Evolutionary conservation across 176 grass and related monocot species (phyloP).

Genomic region (Paspalum vaginatum): DNA sequence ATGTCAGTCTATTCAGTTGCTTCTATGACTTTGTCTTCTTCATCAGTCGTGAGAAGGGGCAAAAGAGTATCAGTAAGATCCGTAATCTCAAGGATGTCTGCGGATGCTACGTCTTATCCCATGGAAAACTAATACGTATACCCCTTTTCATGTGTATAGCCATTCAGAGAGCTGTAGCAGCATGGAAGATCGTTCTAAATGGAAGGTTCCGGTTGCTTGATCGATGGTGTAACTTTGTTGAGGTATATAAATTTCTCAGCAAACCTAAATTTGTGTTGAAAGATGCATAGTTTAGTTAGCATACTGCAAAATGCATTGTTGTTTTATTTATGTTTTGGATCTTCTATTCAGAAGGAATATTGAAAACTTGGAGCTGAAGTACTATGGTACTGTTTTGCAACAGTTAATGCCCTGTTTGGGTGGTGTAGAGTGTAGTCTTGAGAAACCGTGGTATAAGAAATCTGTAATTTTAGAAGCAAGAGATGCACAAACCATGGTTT

Average conservation of each 20-base stretch:
- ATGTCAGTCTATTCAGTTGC: conserved; percentile 59
- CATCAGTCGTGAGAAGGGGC: conserved; percentile 82
- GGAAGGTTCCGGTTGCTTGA: conserved; percentile 86
- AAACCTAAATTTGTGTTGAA: conserved; percentile 11
- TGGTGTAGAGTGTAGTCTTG: too few relatives aligned
- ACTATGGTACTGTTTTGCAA: too few relatives aligned
- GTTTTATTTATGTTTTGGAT: conserved; percentile 12
- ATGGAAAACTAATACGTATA: conserved; percentile 43
- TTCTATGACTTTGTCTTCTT: conserved; percentile 98
- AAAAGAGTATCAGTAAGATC: conserved; percentile 94
- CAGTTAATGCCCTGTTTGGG: too few relatives aligned
- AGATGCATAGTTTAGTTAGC: neutral
- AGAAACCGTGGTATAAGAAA: too few relatives aligned
- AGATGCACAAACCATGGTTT: too few relatives aligned
- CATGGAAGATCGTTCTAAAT: conserved; percentile 80
- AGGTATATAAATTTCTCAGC: conserved; percentile 48
- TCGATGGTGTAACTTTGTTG: conserved; percentile 85
- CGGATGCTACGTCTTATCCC: conserved; percentile 24
- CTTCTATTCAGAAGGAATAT: too few relatives aligned
- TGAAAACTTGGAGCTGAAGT: too few relatives aligned
- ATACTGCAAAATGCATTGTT: conserved; percentile 13
- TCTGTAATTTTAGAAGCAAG: too few relatives aligned
- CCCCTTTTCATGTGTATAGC: conserved; percentile 51
- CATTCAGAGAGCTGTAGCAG: conserved; percentile 73
- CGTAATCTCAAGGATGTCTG: conserved; percentile 14